Evolutionary conservation across 176 grass and related monocot species (phyloP), one percentile per base, ranked within the genome.

Genomic region (Saccharum spontaneum): DNA sequence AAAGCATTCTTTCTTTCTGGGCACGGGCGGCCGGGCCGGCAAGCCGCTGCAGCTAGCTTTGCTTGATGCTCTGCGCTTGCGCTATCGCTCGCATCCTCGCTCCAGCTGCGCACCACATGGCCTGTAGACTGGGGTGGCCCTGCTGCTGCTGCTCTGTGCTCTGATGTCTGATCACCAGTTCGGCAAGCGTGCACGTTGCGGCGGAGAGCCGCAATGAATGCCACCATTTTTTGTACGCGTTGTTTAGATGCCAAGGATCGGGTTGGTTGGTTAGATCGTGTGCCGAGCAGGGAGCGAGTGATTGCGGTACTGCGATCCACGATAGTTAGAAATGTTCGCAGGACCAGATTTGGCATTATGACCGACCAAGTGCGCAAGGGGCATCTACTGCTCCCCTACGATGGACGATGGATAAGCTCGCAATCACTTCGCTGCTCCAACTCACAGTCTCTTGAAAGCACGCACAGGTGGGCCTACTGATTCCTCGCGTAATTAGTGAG

Each of bases 61-160:
- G 81, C 81, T 80, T 67, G 63, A 36, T 34, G 28, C n/a, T 52
- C 2, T 23, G 55, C 24, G 30, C 17, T 7, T 7, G 18, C 41
- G 12, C n/a, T 8, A 22, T 49, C 46, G 46, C 10, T 44, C 41
- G 41, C 41, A 44, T 44, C 41, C 41, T 10, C 41, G 12, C 22
- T 60, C 86, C 86, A 83, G 86, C 86, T 67, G 54, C 68, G 60
- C 82, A 46, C 10, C 82, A 89, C 87, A 76, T 81, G 85, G 69
- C 55, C 55, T 10, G 22, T 28, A 65, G 1, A 7, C 4, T 39
- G 3, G 23, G 17, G 8, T 9, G 26, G 12, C 9, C 12, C 0
- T 16, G 30, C 34, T 22, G 34, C 37, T 22, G 8, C 23, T 73
- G 71, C 17, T 40, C 33, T 14, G 24, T 37, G 14, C 41, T 38